Base-by-base conservation (phyloP, 352 stramenopile species). In the Blastocystis sp. region DNA sequence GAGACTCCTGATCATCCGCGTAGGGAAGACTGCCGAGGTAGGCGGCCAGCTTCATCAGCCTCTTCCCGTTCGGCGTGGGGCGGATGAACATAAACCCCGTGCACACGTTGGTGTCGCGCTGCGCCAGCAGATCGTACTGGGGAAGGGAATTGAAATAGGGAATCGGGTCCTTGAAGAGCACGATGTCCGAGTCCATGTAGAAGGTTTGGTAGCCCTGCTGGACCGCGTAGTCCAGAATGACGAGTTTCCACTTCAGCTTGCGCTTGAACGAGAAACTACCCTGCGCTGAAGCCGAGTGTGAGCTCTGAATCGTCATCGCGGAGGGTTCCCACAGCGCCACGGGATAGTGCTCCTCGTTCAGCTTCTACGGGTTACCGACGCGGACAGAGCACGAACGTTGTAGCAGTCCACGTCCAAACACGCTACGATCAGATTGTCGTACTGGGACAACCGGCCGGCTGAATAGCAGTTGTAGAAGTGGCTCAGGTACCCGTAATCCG, bases 101-200 rank as follows among this genome's bases (percentile, higher is more conserved):
- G 61, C 61, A 68, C 10, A 68, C n/a, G 10, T 34, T 1, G 61
- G n/a, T 21, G n/a, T 68, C 61, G 24, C 61, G 24, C 61, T 68
- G 61, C 24, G 34, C 61, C 61, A 68, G 61, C 11, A 68, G 14
- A 21, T 68, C 61, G 61, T 68, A 68, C 11, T 34, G 10, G n/a
- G 24, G n/a, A 4, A 68, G 61, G 10, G n/a, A 14, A 24, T 42
- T 17, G 21, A 68, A 42, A 68, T 68, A 68, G 61, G 61, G 61
- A 24, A 68, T 24, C 10, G 61, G 61, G 21, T 68, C 21, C 34
- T 21, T 17, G 34, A 34, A 42, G 10, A 68, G 34, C 10, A 68
- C 61, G 24, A 68, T 68, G n/a, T 68, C 61, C n/a, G 61, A 68
- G n/a, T 68, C 61, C 61, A 68, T 68, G 21, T 68, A 68, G 7